These are phyloP conservation scores for Calocybe gangraenosa DNA, from an alignment of 768 basidiomycete species.

Conservation along the genomic window DNA sequence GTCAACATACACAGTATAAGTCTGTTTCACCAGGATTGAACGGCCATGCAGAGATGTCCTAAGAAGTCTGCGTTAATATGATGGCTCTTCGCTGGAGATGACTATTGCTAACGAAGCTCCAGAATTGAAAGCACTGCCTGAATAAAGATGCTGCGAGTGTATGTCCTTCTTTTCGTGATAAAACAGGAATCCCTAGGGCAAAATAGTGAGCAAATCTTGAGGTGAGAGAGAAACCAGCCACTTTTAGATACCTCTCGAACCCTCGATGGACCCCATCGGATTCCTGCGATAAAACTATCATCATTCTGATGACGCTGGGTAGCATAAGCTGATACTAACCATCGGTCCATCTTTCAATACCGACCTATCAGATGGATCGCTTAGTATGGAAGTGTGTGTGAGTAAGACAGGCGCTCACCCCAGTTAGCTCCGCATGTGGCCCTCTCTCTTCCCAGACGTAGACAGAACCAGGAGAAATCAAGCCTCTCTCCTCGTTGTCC, in stretches of 20 bases:
- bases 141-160: slow-evolving; percentile 40
- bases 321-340: slow-evolving; percentile 30
- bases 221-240: slow-evolving; percentile 1
- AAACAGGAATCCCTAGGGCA: slow-evolving; percentile 65
- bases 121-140: slow-evolving; percentile 40
- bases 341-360: slow-evolving; percentile 82
- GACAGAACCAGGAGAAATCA: slow-evolving; percentile 69
- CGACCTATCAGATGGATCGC: slow-evolving; percentile 44
- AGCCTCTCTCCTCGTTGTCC: slow-evolving; percentile 69
- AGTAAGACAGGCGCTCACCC: slow-evolving; percentile 38
- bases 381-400: slow-evolving; percentile 6
- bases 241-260: slow-evolving; percentile 58
- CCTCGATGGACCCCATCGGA: slow-evolving; percentile 77
- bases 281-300: slow-evolving; percentile 30
- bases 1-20: slow-evolving; percentile 75
- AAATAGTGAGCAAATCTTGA: slow-evolving; percentile 7
- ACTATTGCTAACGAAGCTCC: slow-evolving; percentile 20
- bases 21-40: slow-evolving; percentile 67
- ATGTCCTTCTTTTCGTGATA: slow-evolving; percentile 70
- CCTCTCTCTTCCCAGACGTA: slow-evolving; percentile 87
- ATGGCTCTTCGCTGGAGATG: neutral
- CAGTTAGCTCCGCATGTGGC: slow-evolving; percentile 66
- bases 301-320: neutral
- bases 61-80: neutral
- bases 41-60: slow-evolving; percentile 27